Conservation (phyloP, 495 filamentous ascomycete genomes). For the Aspergillus heteromorphus region DNA sequence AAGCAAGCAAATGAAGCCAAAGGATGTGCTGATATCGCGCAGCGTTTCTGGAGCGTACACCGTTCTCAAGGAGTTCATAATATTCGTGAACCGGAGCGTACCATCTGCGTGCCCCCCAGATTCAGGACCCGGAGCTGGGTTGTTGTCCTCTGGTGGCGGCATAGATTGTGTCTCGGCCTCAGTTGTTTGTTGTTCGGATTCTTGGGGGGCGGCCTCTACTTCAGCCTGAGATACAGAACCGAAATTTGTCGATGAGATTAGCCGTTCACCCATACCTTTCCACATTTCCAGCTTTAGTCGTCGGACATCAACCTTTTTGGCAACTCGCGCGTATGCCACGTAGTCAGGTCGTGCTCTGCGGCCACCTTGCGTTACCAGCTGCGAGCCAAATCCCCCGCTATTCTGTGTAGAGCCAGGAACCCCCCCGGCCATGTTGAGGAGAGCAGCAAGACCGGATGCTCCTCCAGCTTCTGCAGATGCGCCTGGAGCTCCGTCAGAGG, state of each 20-base stretch:
- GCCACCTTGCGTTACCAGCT: conserved; percentile 81
- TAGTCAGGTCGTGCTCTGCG: conserved; percentile 84
- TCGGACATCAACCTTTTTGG: conserved; percentile 98
- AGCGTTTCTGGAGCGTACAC: conserved; percentile 82
- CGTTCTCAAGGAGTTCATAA: conserved; percentile 81
- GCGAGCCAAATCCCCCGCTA: conserved; percentile 73
- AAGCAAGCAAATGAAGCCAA: conserved; percentile 93
- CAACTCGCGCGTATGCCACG: conserved; percentile 90
- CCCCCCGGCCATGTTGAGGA: conserved; percentile 42
- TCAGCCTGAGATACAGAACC: conserved; percentile 26
- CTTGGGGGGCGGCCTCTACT: conserved; percentile 15
- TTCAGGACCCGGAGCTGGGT: conserved; percentile 10
- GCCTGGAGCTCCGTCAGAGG: conserved; percentile 39
- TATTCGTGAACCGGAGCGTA: conserved; percentile 74
- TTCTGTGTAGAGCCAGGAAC: conserved; percentile 29
- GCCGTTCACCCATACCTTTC: conserved; percentile 67
- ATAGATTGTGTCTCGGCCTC: conserved; percentile 32
- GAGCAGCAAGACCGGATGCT: conserved; percentile 33
- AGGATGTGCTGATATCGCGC: conserved; percentile 93
- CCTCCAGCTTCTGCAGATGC: conserved; percentile 31
- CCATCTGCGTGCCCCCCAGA: conserved; percentile 28
- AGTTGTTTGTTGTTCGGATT: conserved; percentile 22
- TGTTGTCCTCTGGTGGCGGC: conserved; percentile 24
- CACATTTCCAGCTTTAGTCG: conserved; percentile 94
- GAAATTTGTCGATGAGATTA: conserved; percentile 35